Evolutionary conservation across 2,329 filamentous ascomycete species (phyloP).

Genomic region (Diaporthe citriasiana): DNA sequence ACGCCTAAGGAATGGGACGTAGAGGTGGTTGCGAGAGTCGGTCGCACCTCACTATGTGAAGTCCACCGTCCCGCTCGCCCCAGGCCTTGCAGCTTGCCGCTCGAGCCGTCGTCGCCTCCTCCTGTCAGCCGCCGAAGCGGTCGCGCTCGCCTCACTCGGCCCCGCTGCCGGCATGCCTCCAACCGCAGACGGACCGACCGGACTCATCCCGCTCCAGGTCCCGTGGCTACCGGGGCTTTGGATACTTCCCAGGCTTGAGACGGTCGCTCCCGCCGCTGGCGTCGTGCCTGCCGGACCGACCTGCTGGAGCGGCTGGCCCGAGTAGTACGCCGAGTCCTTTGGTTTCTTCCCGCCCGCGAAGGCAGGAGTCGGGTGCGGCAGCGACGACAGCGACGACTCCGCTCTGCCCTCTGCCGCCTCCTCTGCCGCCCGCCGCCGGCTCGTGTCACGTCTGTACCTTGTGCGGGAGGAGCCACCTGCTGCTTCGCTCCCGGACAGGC

Average conservation of each 20-base stretch:
- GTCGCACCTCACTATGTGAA: slow-evolving; percentile 40
- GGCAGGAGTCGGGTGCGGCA: slow-evolving; percentile 69
- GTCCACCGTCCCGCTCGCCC: slow-evolving; percentile 50
- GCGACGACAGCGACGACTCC: slow-evolving; percentile 55
- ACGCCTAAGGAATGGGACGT: background rate
- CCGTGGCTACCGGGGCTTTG: slow-evolving; percentile 63
- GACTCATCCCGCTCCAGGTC: slow-evolving; percentile 68
- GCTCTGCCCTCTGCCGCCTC: slow-evolving; percentile 60
- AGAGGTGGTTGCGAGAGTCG: background rate
- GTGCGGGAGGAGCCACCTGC: slow-evolving; percentile 51
- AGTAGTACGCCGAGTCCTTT: slow-evolving; percentile 75
- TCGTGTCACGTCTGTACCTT: slow-evolving; percentile 69
- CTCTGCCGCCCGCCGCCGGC: slow-evolving; percentile 60
- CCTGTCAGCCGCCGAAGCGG: slow-evolving; percentile 62
- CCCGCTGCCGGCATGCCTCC: slow-evolving; percentile 48
- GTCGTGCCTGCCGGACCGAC: slow-evolving; percentile 56
- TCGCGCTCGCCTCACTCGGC: slow-evolving; percentile 54
- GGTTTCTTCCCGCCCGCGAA: slow-evolving; percentile 66
- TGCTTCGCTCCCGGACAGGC: slow-evolving; percentile 67
- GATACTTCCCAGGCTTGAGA: slow-evolving; percentile 63
- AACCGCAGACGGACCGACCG: slow-evolving; percentile 48
- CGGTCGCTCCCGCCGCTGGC: slow-evolving; percentile 57
- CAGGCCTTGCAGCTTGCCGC: slow-evolving; percentile 59
- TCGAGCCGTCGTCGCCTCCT: slow-evolving; percentile 70
- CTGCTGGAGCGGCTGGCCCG: slow-evolving; percentile 56